Base-by-base conservation (phyloP, 2,329 filamentous ascomycete genomes). In the Fusarium transvaalense region DNA sequence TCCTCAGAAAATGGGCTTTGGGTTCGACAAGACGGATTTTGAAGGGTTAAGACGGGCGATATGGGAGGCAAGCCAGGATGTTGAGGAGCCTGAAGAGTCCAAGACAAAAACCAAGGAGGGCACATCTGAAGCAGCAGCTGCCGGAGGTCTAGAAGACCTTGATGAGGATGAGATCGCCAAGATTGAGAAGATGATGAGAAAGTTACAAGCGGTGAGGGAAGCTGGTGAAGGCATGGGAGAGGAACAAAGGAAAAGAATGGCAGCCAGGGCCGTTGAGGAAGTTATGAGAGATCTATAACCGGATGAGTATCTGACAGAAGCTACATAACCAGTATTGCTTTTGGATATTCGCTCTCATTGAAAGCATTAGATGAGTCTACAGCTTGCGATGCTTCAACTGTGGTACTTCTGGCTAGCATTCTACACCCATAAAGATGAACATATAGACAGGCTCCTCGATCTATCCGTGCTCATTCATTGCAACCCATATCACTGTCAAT, bases 181-280 rank as follows among this genome's bases (percentile, higher is more conserved):
- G 75, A 75, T 91, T 31, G 88, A 90, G 71, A 78, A 80, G 52
- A 86, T 91, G 84, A 90, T 91, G 86, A 78, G 82, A 50, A 89
- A 86, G 76, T 79, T 92, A 63, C 86, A 88, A 76, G 87, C 87
- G 2, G 87, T 87, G 10, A 79, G 83, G 73, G 88, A 91, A 55
- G 83, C 87, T 66, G 87, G 84, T 31, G 84, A 86, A 14, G 87
- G 86, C 10, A 74, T 91, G 76, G 82, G 87, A 2, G 86, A 88
- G 73, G 85, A 86, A 27, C 87, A 91, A 78, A 82, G 87, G 69
- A 86, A 83, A 76, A 83, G 82, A 64, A 82, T 90, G 78, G 89
- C 89, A 4, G 85, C 85, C 23, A 85, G 85, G 70, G 88, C 88
- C 1, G 87, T 91, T 4, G 83, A 81, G 14, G 88, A 91, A 71